Percentiles rank a stretch among this genome's conserved stretches.
Evolutionary conservation across 305 asterid genomes (phyloP).

Genomic region (Solanum chacoense): DNA sequence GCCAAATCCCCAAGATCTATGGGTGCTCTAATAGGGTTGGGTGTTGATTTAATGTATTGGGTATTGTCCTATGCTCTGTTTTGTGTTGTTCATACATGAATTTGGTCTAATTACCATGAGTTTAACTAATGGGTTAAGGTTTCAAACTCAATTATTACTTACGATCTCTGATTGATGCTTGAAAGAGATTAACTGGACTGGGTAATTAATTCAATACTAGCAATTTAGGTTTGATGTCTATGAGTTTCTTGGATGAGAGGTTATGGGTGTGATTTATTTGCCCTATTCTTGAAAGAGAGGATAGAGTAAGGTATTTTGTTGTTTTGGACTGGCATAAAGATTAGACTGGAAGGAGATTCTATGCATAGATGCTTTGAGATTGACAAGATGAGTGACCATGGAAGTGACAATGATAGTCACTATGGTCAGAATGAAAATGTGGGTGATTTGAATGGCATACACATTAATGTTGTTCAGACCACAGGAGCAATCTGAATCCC

Average conservation of each 20-base stretch:
- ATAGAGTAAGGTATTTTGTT: neutral
- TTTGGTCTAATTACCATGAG: neutral
- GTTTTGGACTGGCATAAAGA: neutral
- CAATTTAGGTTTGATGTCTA: neutral
- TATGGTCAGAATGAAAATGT: neutral
- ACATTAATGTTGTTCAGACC: neutral
- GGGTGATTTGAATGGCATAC: neutral
- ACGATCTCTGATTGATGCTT: neutral
- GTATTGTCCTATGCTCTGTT: neutral
- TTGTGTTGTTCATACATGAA: neutral
- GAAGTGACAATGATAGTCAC: neutral
- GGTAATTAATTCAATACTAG: neutral
- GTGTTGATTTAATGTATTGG: neutral
- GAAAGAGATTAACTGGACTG: neutral
- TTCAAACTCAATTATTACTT: neutral
- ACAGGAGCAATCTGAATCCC: neutral
- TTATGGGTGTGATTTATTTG: neutral
- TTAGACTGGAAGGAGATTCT: neutral
- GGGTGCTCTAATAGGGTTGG: neutral
- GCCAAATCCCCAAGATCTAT: neutral
- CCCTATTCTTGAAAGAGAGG: neutral
- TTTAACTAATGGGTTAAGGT: neutral
- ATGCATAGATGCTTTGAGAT: neutral
- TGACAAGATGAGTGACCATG: neutral
- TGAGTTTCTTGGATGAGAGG: neutral